Evolutionary conservation across 2,329 filamentous ascomycete genomes (phyloP).

Genomic region (Biscogniauxia sp.): DNA sequence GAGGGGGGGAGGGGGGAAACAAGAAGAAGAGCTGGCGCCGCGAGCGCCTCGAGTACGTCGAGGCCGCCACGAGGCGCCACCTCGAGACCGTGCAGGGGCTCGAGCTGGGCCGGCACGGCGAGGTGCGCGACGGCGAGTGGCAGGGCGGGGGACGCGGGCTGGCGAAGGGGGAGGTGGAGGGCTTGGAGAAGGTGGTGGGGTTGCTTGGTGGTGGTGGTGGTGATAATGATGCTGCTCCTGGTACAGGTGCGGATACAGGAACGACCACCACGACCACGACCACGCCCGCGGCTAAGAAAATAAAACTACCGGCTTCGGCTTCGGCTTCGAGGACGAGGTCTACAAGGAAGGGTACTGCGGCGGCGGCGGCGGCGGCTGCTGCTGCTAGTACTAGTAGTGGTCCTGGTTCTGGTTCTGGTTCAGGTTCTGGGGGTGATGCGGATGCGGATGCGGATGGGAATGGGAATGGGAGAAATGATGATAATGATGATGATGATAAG

Average conservation of each 20-base stretch:
- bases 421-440: no score
- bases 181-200: slow-evolving; percentile 50
- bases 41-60: slow-evolving; percentile 78
- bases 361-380: background rate
- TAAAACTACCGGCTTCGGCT: background rate
- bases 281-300: background rate
- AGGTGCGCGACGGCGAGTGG: slow-evolving; percentile 64
- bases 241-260: background rate
- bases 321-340: background rate
- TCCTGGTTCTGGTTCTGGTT: no score
- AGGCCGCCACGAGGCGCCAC: slow-evolving; percentile 73
- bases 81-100: slow-evolving; percentile 69
- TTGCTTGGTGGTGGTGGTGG: slow-evolving; percentile 39
- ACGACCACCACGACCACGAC: background rate
- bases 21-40: slow-evolving; percentile 57
- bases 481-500: slow-evolving; percentile 14
- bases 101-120: slow-evolving; percentile 60
- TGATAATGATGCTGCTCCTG: background rate
- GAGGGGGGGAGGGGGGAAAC: background rate
- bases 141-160: slow-evolving; percentile 53
- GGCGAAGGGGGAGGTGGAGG: slow-evolving; percentile 54
- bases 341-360: background rate
- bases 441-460: background rate
- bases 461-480: no score
- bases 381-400: background rate